phyloP scores from a whole-genome alignment of 2,329 filamentous ascomycete species.

The Meredithiella fracta region DNA sequence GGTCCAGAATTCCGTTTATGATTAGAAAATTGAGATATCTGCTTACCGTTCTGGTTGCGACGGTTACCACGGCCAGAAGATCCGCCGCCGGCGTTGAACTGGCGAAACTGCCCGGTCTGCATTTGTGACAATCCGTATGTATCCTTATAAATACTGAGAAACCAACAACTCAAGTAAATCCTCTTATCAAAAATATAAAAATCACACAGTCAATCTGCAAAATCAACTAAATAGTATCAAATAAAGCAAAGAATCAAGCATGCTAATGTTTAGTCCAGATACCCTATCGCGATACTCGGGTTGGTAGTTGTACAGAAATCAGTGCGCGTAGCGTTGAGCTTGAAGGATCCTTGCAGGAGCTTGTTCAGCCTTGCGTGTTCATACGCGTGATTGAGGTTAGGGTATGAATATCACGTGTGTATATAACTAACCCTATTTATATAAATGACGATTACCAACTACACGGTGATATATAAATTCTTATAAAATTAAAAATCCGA shows the following conservation, averaged over 20 bases:
- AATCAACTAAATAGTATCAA: neutral
- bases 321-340: neutral
- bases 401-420: neutral
- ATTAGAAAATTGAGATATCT: neutral
- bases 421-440: neutral
- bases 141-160: no score
- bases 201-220: no score
- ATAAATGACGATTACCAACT: no score
- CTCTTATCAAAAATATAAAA: no score
- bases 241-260: neutral
- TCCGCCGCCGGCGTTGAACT: conserved; percentile 12
- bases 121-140: neutral
- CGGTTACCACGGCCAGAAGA: conserved; percentile 4
- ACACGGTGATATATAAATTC: no score
- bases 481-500: no score
- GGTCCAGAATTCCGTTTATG: neutral
- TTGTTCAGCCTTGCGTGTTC: conserved; percentile 6
- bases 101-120: conserved; percentile 13
- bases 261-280: neutral
- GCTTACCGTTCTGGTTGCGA: conserved; percentile 12
- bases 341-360: neutral
- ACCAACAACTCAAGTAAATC: no score
- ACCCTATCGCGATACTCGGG: neutral
- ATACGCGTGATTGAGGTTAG: neutral
- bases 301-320: neutral